These are phyloP conservation scores for Termitomyces sp. DNA, from an alignment of 768 basidiomycete species.

Conservation along the genomic window DNA sequence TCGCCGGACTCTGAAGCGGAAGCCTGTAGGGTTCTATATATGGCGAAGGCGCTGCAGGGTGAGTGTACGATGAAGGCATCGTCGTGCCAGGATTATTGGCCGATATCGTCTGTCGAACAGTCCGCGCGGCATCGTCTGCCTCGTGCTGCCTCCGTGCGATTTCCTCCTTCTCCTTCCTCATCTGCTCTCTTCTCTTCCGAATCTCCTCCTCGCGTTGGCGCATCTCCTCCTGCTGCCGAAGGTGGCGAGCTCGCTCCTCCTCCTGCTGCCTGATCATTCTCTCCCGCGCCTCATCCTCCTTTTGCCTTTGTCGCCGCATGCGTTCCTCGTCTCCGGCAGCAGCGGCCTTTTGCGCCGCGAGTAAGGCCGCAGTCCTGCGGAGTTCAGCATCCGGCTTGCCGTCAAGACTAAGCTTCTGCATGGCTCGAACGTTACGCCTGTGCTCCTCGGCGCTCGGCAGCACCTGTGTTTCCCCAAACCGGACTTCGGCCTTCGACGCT, in stretches of 20 bases:
- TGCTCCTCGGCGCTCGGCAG: slow-evolving; percentile 19
- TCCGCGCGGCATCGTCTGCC: slow-evolving; percentile 44
- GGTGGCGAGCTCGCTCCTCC: slow-evolving; percentile 15
- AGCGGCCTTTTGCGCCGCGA: slow-evolving; percentile 18
- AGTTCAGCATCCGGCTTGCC: slow-evolving; percentile 15
- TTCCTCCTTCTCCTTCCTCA: slow-evolving; percentile 49
- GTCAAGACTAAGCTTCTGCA: slow-evolving; percentile 31
- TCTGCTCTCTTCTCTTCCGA: slow-evolving; percentile 28
- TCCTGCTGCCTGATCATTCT: slow-evolving; percentile 7
- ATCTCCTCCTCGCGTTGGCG: slow-evolving; percentile 45
- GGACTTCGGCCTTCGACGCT: not conserved
- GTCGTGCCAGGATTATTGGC: slow-evolving; percentile 17
- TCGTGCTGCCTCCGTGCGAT: slow-evolving; percentile 57
- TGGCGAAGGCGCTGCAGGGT: not conserved
- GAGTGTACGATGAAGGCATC: not conserved
- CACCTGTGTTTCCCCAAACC: not conserved
- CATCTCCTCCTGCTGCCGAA: slow-evolving; percentile 38
- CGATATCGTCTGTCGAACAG: slow-evolving; percentile 30
- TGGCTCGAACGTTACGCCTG: not conserved
- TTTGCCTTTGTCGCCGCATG: slow-evolving; percentile 25
- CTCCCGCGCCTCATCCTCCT: slow-evolving; percentile 25
- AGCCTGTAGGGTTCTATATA: slow-evolving; percentile 15
- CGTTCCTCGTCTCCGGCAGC: slow-evolving; percentile 5
- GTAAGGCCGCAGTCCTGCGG: slow-evolving; percentile 19
- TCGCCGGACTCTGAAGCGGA: slow-evolving; percentile 62